Conservation (phyloP, 129 eudicot genomes). For the Pulicaria dysenterica region DNA sequence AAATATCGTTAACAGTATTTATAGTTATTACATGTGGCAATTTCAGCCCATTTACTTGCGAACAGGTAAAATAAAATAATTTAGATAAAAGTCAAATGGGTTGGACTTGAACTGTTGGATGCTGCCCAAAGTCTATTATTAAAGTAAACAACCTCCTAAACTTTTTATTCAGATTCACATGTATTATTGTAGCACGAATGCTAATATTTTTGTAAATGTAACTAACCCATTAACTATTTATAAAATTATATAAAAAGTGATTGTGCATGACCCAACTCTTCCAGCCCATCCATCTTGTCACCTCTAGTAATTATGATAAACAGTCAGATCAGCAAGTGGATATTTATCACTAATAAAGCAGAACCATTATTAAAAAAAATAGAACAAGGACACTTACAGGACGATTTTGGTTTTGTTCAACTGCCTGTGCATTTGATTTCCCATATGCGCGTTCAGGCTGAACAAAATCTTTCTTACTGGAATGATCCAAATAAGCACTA, state of each 20-base stretch:
- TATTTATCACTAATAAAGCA: constrained; percentile 3
- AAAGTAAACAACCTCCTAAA: not conserved
- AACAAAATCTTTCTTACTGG: constrained; percentile 43
- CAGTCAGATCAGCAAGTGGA: not conserved
- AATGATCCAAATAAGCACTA: constrained; percentile 45
- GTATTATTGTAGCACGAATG: too few relatives aligned
- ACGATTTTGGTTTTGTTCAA: constrained; percentile 55
- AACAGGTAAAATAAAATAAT: not conserved
- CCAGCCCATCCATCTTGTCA: not conserved
- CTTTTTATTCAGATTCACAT: not conserved
- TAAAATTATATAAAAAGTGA: not conserved
- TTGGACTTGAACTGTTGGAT: not conserved
- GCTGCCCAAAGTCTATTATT: not conserved
- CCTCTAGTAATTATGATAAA: not conserved
- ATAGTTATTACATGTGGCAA: not conserved
- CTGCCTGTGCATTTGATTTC: constrained; percentile 43
- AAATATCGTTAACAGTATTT: not conserved
- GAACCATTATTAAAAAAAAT: not conserved
- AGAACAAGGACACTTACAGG: constrained; percentile 59
- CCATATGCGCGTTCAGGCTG: constrained; percentile 53
- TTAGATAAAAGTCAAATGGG: not conserved
- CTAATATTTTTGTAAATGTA: not conserved
- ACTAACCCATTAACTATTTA: not conserved
- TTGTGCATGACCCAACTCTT: constrained; percentile 3
- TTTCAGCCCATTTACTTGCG: not conserved